Conservation (phyloP, 2,329 filamentous ascomycete species). For the Exophiala bonariae region DNA sequence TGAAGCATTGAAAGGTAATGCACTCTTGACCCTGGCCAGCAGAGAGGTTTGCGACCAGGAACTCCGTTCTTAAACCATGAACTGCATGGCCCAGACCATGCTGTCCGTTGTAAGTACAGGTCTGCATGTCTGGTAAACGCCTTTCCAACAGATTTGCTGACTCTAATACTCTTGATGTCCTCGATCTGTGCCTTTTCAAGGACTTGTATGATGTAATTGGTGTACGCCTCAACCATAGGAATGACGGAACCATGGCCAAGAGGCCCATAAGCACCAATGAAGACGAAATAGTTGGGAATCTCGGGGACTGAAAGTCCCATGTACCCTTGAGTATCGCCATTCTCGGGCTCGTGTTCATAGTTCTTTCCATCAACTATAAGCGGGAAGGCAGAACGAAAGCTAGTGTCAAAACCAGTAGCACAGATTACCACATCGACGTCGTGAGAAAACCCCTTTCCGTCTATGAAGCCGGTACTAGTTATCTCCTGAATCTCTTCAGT, state of each 20-base stretch:
- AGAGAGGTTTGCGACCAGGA: constrained; percentile 31
- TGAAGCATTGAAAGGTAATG: constrained; percentile 39
- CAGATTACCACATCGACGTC: constrained; percentile 31
- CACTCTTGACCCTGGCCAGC: constrained; percentile 39
- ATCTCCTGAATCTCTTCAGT: constrained; percentile 15
- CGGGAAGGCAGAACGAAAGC: constrained; percentile 22
- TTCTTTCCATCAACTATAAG: constrained; percentile 16
- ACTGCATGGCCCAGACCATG: constrained; percentile 12
- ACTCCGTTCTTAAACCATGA: constrained; percentile 9
- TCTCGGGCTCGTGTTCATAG: constrained; percentile 15
- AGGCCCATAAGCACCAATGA: constrained; percentile 28
- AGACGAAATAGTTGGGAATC: constrained; percentile 32
- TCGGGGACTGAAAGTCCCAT: constrained; percentile 17
- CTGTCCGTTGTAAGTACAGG: constrained; percentile 37
- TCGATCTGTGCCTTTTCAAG: constrained; percentile 29
- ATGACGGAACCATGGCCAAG: constrained; percentile 32
- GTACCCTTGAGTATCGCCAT: constrained; percentile 25
- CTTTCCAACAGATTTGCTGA: constrained; percentile 25
- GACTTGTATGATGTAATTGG: constrained; percentile 27
- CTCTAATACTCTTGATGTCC: constrained; percentile 20
- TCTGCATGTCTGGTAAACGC: constrained; percentile 42
- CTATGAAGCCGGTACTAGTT: constrained; percentile 22
- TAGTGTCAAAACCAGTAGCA: constrained; percentile 30
- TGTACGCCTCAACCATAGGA: constrained; percentile 27
- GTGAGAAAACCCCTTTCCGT: constrained; percentile 19